These are phyloP conservation scores for Linum trigynum DNA, from an alignment of 345 rosid genomes.

Conservation along the genomic window DNA sequence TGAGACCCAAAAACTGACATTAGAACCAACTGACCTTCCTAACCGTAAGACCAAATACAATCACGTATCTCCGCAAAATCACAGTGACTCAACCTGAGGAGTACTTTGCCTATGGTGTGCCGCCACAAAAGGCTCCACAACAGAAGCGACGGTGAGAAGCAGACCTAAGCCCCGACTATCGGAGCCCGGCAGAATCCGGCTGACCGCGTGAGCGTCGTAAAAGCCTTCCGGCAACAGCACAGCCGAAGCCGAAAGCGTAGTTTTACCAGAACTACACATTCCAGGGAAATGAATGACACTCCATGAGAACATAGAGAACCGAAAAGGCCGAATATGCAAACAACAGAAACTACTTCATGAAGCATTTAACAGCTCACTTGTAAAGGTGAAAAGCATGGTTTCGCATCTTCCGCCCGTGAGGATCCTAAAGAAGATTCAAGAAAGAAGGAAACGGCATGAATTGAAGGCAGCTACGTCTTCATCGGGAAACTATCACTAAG, in stretches of 20 bases:
- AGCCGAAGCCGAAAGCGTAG: constrained; percentile 90
- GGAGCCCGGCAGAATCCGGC: constrained; percentile 25
- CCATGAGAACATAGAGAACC: background rate
- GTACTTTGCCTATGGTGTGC: constrained; percentile 29
- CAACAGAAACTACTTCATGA: background rate
- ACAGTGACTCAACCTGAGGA: constrained; percentile 37
- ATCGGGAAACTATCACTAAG: background rate
- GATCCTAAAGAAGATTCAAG: constrained; percentile 41
- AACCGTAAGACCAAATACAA: too few species aligned
- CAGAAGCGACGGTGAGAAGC: constrained; percentile 79
- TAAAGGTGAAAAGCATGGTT: constrained; percentile 83
- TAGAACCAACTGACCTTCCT: background rate
- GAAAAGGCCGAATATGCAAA: background rate
- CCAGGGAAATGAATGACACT: background rate
- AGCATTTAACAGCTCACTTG: constrained; percentile 33
- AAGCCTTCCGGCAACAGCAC: constrained; percentile 47
- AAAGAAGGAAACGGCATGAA: background rate
- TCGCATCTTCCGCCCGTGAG: constrained; percentile 87
- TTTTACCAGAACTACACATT: constrained; percentile 53
- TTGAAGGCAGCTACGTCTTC: background rate
- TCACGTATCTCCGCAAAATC: background rate
- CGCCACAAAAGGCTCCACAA: constrained; percentile 68
- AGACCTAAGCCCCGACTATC: constrained; percentile 26
- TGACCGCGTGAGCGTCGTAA: constrained; percentile 28
- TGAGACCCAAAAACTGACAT: background rate